These are phyloP conservation scores for Paramecium octaurelia DNA, from an alignment of 73 alveolate species.

Conservation along the genomic window DNA sequence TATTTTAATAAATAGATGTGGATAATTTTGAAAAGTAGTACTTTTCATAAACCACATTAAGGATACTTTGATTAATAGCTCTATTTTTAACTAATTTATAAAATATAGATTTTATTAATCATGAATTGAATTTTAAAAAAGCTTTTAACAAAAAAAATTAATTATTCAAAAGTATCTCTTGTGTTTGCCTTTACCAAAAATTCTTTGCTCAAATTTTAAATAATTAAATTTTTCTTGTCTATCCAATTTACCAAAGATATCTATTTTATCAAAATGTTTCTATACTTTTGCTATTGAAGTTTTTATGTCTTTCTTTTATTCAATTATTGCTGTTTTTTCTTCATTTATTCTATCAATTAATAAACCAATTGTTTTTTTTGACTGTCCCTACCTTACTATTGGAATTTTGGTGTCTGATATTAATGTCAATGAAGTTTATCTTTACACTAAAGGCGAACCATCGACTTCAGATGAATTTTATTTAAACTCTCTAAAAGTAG, in stretches of 20 bases:
- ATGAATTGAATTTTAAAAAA: not conserved
- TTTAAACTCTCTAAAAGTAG: not conserved
- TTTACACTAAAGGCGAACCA: not conserved
- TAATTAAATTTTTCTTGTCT: slow-evolving; percentile 1
- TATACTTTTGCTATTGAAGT: not conserved
- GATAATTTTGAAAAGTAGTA: too few relatives aligned
- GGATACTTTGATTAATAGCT: not conserved
- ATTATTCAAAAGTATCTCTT: not conserved
- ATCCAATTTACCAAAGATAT: slow-evolving; percentile 1
- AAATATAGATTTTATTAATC: not conserved
- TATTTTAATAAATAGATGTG: too few relatives aligned
- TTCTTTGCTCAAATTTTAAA: not conserved
- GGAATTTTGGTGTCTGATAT: not conserved
- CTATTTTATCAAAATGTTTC: not conserved
- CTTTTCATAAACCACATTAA: too few relatives aligned
- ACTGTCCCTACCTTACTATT: not conserved
- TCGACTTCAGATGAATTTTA: not conserved
- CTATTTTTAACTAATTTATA: not conserved
- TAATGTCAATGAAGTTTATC: not conserved
- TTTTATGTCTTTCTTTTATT: not conserved
- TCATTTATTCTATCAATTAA: not conserved
- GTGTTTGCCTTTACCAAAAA: not conserved
- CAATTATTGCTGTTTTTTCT: not conserved
- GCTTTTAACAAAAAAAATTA: not conserved
- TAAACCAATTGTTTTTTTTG: not conserved